Evolutionary conservation across 148 eudicot species (phyloP).

Genomic region (Limonium bicolor): DNA sequence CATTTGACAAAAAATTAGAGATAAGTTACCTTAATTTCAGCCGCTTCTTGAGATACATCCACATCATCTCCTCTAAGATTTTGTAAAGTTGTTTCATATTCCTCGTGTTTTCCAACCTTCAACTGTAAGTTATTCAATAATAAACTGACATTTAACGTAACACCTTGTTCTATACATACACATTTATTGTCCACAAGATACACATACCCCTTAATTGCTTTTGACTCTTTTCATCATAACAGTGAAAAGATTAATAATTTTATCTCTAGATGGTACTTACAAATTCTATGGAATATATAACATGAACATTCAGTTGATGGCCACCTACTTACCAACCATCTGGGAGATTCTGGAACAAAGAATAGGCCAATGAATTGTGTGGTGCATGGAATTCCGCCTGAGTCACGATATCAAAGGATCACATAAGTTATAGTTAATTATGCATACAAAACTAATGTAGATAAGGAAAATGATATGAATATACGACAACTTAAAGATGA

Average conservation of each 20-base stretch:
- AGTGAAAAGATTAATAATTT: too few relatives aligned
- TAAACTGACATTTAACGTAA: background rate
- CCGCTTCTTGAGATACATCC: constrained; percentile 16
- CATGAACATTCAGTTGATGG: background rate
- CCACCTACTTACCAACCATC: constrained; percentile 13
- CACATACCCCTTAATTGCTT: too few relatives aligned
- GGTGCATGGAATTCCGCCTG: constrained; percentile 10
- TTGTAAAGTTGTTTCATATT: constrained; percentile 5
- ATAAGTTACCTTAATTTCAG: constrained; percentile 18
- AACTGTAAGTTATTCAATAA: constrained; percentile 4
- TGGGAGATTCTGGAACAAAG: constrained; percentile 21
- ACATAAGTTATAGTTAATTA: background rate
- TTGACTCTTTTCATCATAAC: too few relatives aligned
- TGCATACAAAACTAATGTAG: background rate
- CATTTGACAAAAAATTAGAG: too few relatives aligned
- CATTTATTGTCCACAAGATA: too few relatives aligned
- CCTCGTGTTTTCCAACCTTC: constrained; percentile 5
- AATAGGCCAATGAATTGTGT: constrained; percentile 10
- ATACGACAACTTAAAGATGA: background rate
- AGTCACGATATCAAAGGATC: background rate
- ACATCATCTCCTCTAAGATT: constrained; percentile 10
- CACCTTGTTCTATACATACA: background rate
- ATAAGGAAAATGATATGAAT: background rate
- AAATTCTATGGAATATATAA: too few relatives aligned
- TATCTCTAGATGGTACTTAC: too few relatives aligned